A percentile compares a stretch with the other conserved stretches of the same genome.
These are phyloP conservation scores for Sporisorium reilianum DNA, from an alignment of 1,284 basidiomycete genomes.

Conservation along the genomic window DNA sequence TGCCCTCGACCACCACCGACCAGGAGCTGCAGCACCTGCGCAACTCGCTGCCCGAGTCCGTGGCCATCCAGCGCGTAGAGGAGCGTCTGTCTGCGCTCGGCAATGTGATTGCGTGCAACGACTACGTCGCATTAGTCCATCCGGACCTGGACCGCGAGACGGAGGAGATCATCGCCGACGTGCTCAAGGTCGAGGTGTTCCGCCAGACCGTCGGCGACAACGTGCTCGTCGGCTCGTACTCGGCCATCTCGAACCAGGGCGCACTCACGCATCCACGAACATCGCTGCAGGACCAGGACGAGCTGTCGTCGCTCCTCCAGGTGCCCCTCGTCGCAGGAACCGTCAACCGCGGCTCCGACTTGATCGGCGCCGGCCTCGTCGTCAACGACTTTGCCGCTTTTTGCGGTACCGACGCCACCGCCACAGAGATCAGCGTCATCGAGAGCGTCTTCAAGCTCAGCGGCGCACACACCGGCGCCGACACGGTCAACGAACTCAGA, in stretches of 20 bases:
- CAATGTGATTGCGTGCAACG: slow-evolving; percentile 97
- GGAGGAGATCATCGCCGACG: slow-evolving; percentile 99
- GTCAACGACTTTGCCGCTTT: slow-evolving; percentile 99
- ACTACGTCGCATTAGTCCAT: slow-evolving; percentile 68
- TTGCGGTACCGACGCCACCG: slow-evolving; percentile 76
- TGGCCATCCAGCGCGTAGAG: slow-evolving; percentile 95
- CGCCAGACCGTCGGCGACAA: slow-evolving; percentile 96
- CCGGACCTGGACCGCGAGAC: slow-evolving; percentile 98
- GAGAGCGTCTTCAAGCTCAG: slow-evolving; percentile 86
- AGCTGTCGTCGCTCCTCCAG: slow-evolving; percentile 92
- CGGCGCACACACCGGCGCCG: slow-evolving; percentile 51
- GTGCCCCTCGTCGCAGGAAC: slow-evolving; percentile 96
- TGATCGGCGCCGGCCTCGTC: slow-evolving; percentile 95
- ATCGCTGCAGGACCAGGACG: slow-evolving; percentile 95
- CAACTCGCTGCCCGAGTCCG: slow-evolving; percentile 91
- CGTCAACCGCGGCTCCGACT: slow-evolving; percentile 96
- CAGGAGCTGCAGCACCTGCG: slow-evolving; percentile 98
- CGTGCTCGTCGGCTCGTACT: slow-evolving; percentile 95
- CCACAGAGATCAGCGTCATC: slow-evolving; percentile 97
- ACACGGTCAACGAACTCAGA: slow-evolving; percentile 64
- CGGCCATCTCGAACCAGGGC: slow-evolving; percentile 93
- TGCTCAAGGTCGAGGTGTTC: slow-evolving; percentile 99
- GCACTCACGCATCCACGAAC: slow-evolving; percentile 98
- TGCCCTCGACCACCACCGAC: slow-evolving; percentile 94
- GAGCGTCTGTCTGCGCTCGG: slow-evolving; percentile 95